Evolutionary conservation across 495 filamentous ascomycete genomes (phyloP).

Genomic region (Extremus antarcticus): DNA sequence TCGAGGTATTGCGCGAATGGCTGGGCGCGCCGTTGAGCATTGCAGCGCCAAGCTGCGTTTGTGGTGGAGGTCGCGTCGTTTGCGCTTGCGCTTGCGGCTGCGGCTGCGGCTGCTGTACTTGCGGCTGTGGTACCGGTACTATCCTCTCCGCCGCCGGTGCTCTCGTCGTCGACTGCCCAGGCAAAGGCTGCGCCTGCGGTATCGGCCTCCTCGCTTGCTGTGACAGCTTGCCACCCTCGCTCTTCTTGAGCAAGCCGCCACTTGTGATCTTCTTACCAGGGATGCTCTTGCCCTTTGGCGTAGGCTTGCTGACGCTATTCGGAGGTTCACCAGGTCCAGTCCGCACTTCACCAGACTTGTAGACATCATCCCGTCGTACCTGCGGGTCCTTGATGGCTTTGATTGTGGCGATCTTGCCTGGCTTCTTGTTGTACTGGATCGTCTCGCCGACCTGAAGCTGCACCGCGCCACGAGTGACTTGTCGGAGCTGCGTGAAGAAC

Average conservation of each 20-base stretch:
- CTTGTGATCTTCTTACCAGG: conserved; percentile 79
- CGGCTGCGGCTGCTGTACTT: conserved; percentile 31
- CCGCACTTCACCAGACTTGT: conserved; percentile 89
- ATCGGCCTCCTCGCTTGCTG: conserved; percentile 26
- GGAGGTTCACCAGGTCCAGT: conserved; percentile 74
- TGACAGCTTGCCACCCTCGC: conserved; percentile 62
- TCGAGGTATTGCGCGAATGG: conserved; percentile 46
- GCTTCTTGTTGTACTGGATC: conserved; percentile 98
- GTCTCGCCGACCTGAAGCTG: conserved; percentile 70
- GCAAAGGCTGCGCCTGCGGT: conserved; percentile 27
- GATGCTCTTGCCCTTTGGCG: conserved; percentile 73
- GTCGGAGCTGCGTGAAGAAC: conserved; percentile 81
- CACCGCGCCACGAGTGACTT: conserved; percentile 61
- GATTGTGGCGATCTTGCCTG: conserved; percentile 75
- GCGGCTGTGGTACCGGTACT: conserved; percentile 25
- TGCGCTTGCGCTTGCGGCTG: conserved; percentile 32
- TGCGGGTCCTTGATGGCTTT: conserved; percentile 82
- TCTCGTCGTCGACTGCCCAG: conserved; percentile 10
- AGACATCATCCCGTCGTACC: conserved; percentile 60
- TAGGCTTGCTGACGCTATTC: conserved; percentile 71
- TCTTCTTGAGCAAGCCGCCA: conserved; percentile 81
- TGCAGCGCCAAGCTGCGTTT: conserved; percentile 36
- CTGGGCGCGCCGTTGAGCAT: conserved; percentile 29
- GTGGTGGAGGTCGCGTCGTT: conserved; percentile 33
- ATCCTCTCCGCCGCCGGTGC: conserved; percentile 21